Base-by-base conservation (phyloP, 2,329 filamentous ascomycete genomes). In the Ascochyta rabiei region DNA sequence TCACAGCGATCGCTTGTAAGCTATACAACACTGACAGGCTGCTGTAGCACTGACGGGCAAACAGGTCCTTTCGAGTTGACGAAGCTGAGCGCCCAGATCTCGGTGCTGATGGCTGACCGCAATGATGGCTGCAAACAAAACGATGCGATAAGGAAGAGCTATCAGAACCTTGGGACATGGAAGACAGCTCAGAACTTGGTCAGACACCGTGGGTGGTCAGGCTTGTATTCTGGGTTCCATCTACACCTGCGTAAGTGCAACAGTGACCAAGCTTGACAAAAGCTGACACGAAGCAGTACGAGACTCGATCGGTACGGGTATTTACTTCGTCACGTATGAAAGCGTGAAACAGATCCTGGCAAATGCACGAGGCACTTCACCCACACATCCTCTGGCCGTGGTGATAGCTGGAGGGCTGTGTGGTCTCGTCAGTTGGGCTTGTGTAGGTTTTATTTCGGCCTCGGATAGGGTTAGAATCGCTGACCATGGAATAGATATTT, bases 311-410 rank as follows among this genome's bases (percentile, higher is more conserved):
- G 91, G 91, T 48, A 96, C 91, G 1, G 85, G 86, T 26, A 90
- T 93, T 53, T 96, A 96, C 74, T 96, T 96, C 70, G 90, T 90
- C 78, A 93, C 91, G 26, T 96, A 96, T 73, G 91, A 96, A 75
- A 92, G 89, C 72, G 86, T 86, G 64, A 96, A 96, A 71, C 90
- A 95, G 73, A 77, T 93, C 21, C 83, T 92, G 60, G 90, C 88
- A 18, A 91, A 90, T 15, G 86, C 89, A 60, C 85, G 89, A 42
- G 88, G 89, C 60, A 83, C 83, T 57, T 86, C 87, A 7, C 86
- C 89, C n/a, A 90, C 89, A 43, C 89, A 89, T 67, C 89, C 90
- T n/a, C 73, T 90, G 49, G 88, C 90, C 15, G 90, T 95, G 28
- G 84, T 93, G 13, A 80, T 88, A 42, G 89, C 91, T 18, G 91